Base-by-base conservation (phyloP, 495 filamentous ascomycete species). In the Aspergillus sclerotiicarbonarius region DNA sequence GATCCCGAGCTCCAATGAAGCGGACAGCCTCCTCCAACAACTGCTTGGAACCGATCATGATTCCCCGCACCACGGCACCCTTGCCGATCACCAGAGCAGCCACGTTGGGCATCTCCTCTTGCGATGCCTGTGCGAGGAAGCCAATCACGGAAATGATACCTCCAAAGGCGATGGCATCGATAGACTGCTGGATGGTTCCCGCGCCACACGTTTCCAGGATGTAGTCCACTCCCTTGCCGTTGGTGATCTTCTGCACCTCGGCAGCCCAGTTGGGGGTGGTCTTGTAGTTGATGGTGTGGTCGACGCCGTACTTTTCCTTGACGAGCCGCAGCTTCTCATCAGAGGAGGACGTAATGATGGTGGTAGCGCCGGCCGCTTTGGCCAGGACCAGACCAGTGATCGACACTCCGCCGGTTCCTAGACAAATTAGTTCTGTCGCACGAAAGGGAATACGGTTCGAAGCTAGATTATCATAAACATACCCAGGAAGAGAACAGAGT, bases 401-500 rank as follows among this genome's bases (percentile, higher is more conserved):
- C 3, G 65, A 62, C 12, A 72, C 67, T 8, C 72, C 74, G 1
- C 74, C 74, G 3, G 74, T 77, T 3, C 72, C 74, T 62, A 18
- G n/a, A 13, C 37, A 35, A 35, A 6, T 41, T 1, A 41, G 37
- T 6, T 2, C 13, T n/a, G 15, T 6, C 37, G 5, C 37, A 12
- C 13, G 7, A 35, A 35, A n/a, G n/a, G n/a, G n/a, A n/a, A n/a
- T n/a, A n/a, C n/a, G n/a, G n/a, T n/a, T n/a, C n/a, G n/a, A n/a
- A n/a, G n/a, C n/a, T n/a, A n/a, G n/a, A n/a, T n/a, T n/a, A n/a
- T n/a, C n/a, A n/a, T n/a, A n/a, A n/a, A 51, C 54, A 8, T 85
- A 33, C 88, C 88, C 62, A 90, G 85, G 7, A 84, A 82, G 12
- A 92, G 71, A 3, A 92, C 86, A 4, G 65, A 73, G 29, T 91